phyloP scores from a whole-genome alignment of 192 early-diverging fungal species.

The Backusella luteola region DNA sequence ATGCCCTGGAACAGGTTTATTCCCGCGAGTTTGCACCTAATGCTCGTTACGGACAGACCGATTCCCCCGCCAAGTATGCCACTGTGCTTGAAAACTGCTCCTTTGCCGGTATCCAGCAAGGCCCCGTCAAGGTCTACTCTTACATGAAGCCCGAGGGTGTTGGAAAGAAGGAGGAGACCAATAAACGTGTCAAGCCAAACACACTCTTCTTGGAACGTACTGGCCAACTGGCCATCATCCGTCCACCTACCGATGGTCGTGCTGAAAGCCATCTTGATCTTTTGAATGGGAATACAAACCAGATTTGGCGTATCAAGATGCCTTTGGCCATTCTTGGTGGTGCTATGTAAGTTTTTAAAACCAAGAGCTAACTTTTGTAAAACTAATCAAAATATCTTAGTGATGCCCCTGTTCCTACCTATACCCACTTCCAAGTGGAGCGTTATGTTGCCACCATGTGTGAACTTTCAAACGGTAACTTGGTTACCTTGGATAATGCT shows the following conservation, averaged over 20 bases:
- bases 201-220: constrained; percentile 43
- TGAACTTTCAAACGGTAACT: constrained; percentile 50
- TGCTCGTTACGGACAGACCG: not conserved
- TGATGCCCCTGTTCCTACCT: constrained; percentile 36
- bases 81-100: constrained; percentile 18
- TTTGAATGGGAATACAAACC: constrained; percentile 44
- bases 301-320: constrained; percentile 51
- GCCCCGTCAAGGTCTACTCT: not conserved
- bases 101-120: not conserved
- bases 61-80: not conserved
- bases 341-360: constrained; percentile 1
- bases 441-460: constrained; percentile 49
- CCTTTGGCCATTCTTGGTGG: constrained; percentile 46
- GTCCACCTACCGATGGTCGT: constrained; percentile 44
- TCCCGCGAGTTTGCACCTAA: constrained; percentile 5
- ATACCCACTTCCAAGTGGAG: constrained; percentile 40
- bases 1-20: constrained; percentile 1
- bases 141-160: constrained; percentile 9
- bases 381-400: not conserved
- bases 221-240: constrained; percentile 44
- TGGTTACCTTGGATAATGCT: constrained; percentile 61
- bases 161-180: not conserved
- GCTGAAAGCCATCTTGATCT: constrained; percentile 54
- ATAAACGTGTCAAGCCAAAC: constrained; percentile 43
- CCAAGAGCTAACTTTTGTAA: not conserved